These are phyloP conservation scores for Combretum micranthum DNA, from an alignment of 345 rosid genomes.

Conservation along the genomic window DNA sequence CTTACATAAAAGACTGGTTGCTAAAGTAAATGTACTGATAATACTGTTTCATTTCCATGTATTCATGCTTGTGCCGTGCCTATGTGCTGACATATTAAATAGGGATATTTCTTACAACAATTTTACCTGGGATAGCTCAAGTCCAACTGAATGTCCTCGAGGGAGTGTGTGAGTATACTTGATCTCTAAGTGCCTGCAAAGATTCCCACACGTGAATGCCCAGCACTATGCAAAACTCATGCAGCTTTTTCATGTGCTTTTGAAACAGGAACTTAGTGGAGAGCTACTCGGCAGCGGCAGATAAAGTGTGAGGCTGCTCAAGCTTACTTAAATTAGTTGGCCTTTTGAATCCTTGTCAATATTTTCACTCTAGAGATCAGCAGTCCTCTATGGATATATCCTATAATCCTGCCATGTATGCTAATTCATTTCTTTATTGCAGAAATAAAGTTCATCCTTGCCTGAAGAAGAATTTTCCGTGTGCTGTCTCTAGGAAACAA, in stretches of 20 bases:
- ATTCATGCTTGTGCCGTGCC: too few species aligned
- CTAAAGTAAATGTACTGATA: too few species aligned
- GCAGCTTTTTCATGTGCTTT: background rate
- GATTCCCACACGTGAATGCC: background rate
- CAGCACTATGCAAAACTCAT: background rate
- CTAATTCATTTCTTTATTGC: slow-evolving; percentile 14
- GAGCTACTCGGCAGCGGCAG: slow-evolving; percentile 39
- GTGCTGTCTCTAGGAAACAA: slow-evolving; percentile 31
- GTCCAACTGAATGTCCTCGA: slow-evolving; percentile 43
- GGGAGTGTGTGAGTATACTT: slow-evolving; percentile 56
- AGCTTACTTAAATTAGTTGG: background rate
- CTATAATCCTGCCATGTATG: background rate
- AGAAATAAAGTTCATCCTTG: slow-evolving; percentile 51
- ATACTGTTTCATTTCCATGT: too few species aligned
- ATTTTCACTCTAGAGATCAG: too few species aligned
- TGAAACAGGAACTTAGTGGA: slow-evolving; percentile 66
- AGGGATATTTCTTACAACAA: slow-evolving; percentile 79
- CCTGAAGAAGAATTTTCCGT: slow-evolving; percentile 55
- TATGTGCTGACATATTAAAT: slow-evolving; percentile 2
- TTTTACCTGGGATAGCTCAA: slow-evolving; percentile 57
- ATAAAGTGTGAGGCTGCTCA: slow-evolving; percentile 43
- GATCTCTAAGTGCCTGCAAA: background rate
- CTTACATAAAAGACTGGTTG: too few species aligned
- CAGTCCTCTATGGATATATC: too few species aligned
- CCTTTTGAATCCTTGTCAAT: background rate